Base-by-base conservation (phyloP, 208 protist genomes). In the Acanthamoeba castellanii region DNA sequence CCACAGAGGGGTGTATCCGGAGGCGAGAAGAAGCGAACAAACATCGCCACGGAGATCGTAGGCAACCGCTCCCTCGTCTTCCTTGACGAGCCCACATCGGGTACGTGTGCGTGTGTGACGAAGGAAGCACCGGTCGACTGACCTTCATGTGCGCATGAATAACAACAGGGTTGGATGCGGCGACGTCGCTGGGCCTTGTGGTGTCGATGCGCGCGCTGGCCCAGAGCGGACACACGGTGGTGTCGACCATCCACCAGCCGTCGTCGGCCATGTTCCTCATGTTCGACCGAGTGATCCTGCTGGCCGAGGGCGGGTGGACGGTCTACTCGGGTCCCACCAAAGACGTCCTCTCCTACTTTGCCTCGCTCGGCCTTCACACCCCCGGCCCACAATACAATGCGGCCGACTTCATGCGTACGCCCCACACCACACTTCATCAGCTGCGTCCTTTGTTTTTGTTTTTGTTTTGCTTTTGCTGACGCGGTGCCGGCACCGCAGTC, bases 231-330 rank as follows among this genome's bases (percentile, higher is more conserved):
- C 96, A 98, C 87, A 99, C 94, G 1, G 95, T 97, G 34, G 85
- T 99, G 47, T 97, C 97, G 95, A 99, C 98, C 50, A 99, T 99
- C 95, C 99, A 99, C 93, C 98, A 99, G 96, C 99, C 99, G 25
- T 97, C 97, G 6, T 96, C 97, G 20, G 97, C 98, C 78, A 97
- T 99, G 30, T 97, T 96, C 25, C 30, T 37, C 6, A 93, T 95
- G 25, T 97, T 97, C 70, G 95, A 97, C 66, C 61, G 59, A 2
- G 78, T 97, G 11, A 30, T 97, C 6, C 30, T 97, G 25, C 57
- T 97, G 27, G 82, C 74, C 22, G 92, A 94, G 22, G 72, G 94
- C 30, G 52, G 76, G 0, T 57, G 42, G 59, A 42, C 88, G 55
- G 88, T 94, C 4, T 88, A 90, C 30, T 93, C 45, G 8, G 91